Evolutionary conservation across 2,329 filamentous ascomycete species (phyloP).

Genomic region (Cercospora sojina): DNA sequence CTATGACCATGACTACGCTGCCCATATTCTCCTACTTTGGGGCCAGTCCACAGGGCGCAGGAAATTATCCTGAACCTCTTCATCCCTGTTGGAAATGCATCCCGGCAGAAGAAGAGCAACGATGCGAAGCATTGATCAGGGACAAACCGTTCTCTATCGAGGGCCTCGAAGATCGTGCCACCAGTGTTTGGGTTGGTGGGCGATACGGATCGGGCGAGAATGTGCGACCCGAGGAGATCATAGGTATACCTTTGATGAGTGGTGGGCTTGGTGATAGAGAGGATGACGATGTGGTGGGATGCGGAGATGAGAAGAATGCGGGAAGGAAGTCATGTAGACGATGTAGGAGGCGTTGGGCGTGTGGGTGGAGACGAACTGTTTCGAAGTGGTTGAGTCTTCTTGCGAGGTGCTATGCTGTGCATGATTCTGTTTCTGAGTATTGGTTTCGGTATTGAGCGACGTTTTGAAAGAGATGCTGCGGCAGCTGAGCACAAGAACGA

Average conservation of each 20-base stretch:
- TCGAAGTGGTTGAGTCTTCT: background rate
- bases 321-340: background rate
- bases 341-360: background rate
- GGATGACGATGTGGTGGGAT: background rate
- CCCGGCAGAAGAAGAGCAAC: background rate
- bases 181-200: background rate
- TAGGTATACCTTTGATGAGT: background rate
- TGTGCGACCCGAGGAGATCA: background rate
- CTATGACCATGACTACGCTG: background rate
- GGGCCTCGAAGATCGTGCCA: background rate
- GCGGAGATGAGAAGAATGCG: background rate
- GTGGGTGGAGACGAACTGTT: background rate
- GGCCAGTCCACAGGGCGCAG: background rate
- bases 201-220: background rate
- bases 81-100: background rate
- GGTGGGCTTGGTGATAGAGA: background rate
- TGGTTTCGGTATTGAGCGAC: background rate
- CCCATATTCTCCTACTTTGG: background rate
- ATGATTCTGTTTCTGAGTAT: background rate
- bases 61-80: background rate
- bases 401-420: background rate
- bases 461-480: too few relatives aligned
- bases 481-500: too few relatives aligned
- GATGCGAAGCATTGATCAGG: background rate
- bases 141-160: background rate